Percentiles rank a stretch among this genome's conserved stretches.
These are phyloP conservation scores for Circinella umbellata DNA, from an alignment of 371 early-diverging fungal genomes.

Conservation along the genomic window DNA sequence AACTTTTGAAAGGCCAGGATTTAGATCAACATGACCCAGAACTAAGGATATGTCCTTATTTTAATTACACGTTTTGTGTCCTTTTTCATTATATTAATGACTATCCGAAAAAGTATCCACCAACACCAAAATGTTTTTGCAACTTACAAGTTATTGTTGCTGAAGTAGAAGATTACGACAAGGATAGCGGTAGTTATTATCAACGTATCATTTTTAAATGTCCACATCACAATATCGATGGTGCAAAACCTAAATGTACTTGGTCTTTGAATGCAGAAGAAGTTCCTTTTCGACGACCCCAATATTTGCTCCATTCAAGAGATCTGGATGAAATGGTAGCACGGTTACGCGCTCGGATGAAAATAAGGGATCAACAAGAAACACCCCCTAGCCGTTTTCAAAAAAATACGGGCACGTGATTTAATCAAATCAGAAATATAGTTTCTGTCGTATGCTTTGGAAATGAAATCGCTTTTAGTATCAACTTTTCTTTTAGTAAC, in stretches of 20 bases:
- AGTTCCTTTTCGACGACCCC: slow-evolving; percentile 26
- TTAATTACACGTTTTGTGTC: slow-evolving; percentile 56
- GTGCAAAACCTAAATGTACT: slow-evolving; percentile 32
- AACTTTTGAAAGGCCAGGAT: slow-evolving; percentile 9
- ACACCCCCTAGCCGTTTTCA: too few relatives aligned
- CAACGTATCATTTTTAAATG: slow-evolving; percentile 32
- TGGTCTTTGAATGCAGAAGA: slow-evolving; percentile 35
- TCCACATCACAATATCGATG: slow-evolving; percentile 29
- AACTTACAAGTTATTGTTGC: slow-evolving; percentile 15
- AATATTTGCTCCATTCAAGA: neutral
- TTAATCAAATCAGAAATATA: too few relatives aligned
- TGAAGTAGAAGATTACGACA: neutral
- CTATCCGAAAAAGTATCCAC: slow-evolving; percentile 9
- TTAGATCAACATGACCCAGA: slow-evolving; percentile 34
- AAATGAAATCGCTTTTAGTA: too few relatives aligned
- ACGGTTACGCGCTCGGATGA: neutral
- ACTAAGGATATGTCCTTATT: slow-evolving; percentile 41
- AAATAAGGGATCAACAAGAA: too few relatives aligned
- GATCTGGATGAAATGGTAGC: neutral
- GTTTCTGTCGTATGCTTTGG: too few relatives aligned
- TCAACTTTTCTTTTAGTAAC: too few relatives aligned
- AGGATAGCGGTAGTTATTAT: neutral
- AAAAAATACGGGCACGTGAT: too few relatives aligned
- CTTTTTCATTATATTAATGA: slow-evolving; percentile 33
- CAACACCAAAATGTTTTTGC: slow-evolving; percentile 27